Evolutionary conservation across 768 basidiomycete species (phyloP), one percentile per base, ranked within the genome.

Genomic region (Mycena amicta): DNA sequence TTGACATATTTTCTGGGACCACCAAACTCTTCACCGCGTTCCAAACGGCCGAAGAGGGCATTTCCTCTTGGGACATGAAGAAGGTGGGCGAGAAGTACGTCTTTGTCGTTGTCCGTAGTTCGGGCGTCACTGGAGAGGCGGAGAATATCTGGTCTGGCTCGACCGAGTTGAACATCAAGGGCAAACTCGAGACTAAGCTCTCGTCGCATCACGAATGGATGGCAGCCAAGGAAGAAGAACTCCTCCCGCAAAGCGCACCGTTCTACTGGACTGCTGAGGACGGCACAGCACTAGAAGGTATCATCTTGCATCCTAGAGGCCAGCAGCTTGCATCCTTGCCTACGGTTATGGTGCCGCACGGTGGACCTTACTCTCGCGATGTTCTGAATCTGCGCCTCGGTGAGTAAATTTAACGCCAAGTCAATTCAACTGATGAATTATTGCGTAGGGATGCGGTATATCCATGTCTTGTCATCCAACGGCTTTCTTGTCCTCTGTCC

Each of bases 151-250:
- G 62, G 62, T 46, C 37, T 31, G 55, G 58, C 20, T 50, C 52
- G 6, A 57, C 55, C 16, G 27, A 20, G 23, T 5, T 25, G 25
- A 31, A 8, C 3, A 58, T 55, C 30, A 53, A 56, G 27, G 55
- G 50, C 30, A 30, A 37, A 41, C 45, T 63, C 25, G 29, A 46
- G 29, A 59, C 50, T 13, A 56, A 57, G 37, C 62, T 63, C 30
- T 63, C 62, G 18, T 56, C 62, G 40, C 62, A 63, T 31, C 51
- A 63, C 33, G 41, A 50, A 31, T 60, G 62, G 62, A 51, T 57
- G 46, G 3, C 25, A n/a, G 27, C 16, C n/a, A 55, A 54, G 26
- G 58, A 63, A 25, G 22, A 54, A 29, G n/a, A n/a, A n/a, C n/a
- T n/a, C n/a, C n/a, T n/a, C n/a, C 62, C 62, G 16, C 55, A 57